Base-by-base conservation (phyloP, 371 early-diverging fungal species). In the Lichtheimia ramosa region DNA sequence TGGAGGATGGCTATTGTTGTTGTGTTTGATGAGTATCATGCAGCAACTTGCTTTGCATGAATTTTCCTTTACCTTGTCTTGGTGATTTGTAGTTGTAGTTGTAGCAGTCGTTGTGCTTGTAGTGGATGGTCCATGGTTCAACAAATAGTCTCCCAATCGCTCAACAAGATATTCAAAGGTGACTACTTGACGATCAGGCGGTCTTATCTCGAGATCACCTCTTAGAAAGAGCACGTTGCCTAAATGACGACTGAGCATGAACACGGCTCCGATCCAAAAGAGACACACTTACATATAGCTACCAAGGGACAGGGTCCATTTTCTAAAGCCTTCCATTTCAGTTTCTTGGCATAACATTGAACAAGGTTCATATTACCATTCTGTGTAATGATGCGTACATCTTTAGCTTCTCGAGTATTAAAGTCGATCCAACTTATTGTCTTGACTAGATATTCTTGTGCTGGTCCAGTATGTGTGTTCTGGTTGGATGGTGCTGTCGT, bases 231-330 rank as follows among this genome's bases (percentile, higher is more conserved):
- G 73, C 1, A 91, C 91, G 69, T 96, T 96, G 58, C 75, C 84
- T 76, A 18, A 18, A 24, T 13, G 12, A 40, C 16, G 3, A 67
- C 2, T 3, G 24, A 1, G 6, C 14, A 20, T 16, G 25, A 5
- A 15, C 39, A 20, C n/a, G 25, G 20, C 20, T 23, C 18, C 25
- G 15, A 6, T 51, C 51, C 13, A 43, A 5, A 25, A 23, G 18
- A 3, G 14, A 40, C 6, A 18, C 48, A 42, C 62, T 55, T 66
- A 70, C 89, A 84, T 12, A 96, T 81, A 6, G 95, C 92, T 0
- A 95, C 79, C 50, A 96, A 65, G 16, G 96, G 96, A 68, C 96
- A 96, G 0, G 96, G 96, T 0, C 96, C 95, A 71, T 96, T 95
- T 58, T 87, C 85, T 84, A 68, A 46, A 18, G 24, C 34, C 6